Conservation (phyloP, 2,329 filamentous ascomycete genomes). For the Amauroascus verrucosus region DNA sequence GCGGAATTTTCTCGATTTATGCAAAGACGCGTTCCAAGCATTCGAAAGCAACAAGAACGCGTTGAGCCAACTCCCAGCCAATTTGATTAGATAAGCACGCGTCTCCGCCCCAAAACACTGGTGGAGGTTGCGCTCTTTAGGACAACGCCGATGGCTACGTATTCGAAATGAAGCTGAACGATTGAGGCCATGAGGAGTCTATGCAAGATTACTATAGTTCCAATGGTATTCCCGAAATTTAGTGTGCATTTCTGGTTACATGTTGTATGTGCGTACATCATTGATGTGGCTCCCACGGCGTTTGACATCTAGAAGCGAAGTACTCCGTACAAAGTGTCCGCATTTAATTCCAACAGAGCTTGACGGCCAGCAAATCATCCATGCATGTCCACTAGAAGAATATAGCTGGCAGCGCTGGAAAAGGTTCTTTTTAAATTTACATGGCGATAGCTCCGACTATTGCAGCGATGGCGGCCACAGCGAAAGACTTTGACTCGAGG, state of each 20-base stretch:
- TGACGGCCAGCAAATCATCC: background rate
- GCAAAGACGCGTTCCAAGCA: slow-evolving; percentile 7
- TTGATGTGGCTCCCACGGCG: too few species aligned
- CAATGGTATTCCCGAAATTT: background rate
- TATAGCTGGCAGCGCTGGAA: background rate
- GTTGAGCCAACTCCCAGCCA: background rate
- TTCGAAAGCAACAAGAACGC: slow-evolving; percentile 5
- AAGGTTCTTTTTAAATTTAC: background rate
- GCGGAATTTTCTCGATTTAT: slow-evolving; percentile 5
- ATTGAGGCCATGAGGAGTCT: too few species aligned
- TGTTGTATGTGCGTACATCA: too few species aligned
- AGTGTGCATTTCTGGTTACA: background rate
- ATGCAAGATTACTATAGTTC: background rate
- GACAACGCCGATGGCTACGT: background rate
- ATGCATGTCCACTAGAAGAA: background rate
- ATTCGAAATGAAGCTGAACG: too few species aligned
- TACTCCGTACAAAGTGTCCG: background rate
- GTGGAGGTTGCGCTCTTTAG: too few species aligned
- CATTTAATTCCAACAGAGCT: background rate
- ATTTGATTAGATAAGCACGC: slow-evolving; percentile 6
- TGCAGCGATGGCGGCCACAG: slow-evolving; percentile 32
- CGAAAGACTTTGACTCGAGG: slow-evolving; percentile 28
- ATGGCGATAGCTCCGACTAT: slow-evolving; percentile 32
- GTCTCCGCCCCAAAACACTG: too few species aligned
- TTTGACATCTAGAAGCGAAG: too few species aligned